Conservation (phyloP, 2,329 filamentous ascomycete species). For the Botryosphaeria dothidea region DNA sequence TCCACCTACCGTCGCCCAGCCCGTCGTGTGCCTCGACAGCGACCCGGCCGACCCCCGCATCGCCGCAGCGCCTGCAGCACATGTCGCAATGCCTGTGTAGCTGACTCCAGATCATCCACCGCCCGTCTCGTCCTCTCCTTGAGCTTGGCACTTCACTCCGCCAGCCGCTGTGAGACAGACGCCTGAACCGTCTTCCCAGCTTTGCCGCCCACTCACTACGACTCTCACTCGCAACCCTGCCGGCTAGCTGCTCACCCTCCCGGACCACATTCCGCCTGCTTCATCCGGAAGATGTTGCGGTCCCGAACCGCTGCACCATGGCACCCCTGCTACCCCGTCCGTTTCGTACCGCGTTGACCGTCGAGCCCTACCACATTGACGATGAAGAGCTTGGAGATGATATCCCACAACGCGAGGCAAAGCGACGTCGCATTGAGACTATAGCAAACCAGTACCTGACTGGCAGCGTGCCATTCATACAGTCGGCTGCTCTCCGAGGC, state of each 20-base stretch:
- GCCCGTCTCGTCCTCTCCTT: not conserved
- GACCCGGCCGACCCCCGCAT: not conserved
- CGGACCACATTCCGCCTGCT: not conserved
- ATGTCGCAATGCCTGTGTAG: not conserved
- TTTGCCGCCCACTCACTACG: not conserved
- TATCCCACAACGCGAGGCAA: constrained; percentile 44
- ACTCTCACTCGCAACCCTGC: not conserved
- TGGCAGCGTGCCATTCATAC: constrained; percentile 57
- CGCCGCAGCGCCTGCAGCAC: not conserved
- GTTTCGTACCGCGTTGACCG: not conserved
- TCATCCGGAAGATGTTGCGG: not conserved
- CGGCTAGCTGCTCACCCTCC: not conserved
- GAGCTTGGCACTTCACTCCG: not conserved
- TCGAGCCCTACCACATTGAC: not conserved
- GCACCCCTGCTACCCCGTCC: not conserved
- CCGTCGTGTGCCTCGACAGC: not conserved
- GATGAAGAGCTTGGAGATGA: constrained; percentile 5
- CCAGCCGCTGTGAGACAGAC: not conserved
- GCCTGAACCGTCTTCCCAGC: not conserved
- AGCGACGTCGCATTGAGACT: constrained; percentile 58
- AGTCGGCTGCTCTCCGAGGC: constrained; percentile 62
- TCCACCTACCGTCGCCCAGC: not conserved
- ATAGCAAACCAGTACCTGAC: constrained; percentile 60
- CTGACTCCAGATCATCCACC: not conserved
- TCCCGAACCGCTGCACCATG: constrained; percentile 13